Base-by-base conservation (phyloP, 164 flowering plant genomes). In the Umbellularia californica region DNA sequence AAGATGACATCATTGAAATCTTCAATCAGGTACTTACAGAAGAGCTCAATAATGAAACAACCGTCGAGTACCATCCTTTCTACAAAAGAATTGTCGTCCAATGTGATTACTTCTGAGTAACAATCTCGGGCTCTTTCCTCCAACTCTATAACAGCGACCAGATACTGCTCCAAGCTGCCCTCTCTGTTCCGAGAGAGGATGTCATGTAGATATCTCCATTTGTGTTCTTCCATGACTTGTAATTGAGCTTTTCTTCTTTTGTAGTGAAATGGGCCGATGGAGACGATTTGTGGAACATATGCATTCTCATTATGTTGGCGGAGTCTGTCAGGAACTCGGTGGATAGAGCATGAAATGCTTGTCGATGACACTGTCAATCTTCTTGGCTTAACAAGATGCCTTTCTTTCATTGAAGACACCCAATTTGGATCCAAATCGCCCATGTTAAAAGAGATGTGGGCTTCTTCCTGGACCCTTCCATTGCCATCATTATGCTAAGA, bases 21-120 rank as follows among this genome's bases (percentile, higher is more conserved):
- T 55, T 55, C 1, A 1, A 1, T 73, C 77, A 88, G 85, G 87
- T 89, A n/a, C 68, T 85, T 89, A n/a, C 82, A 3, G 6, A 70
- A 50, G 62, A 50, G 30, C 33, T 51, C 35, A 28, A 70, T 23
- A 24, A 70, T 70, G 72, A 70, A 70, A 28, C 58, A 70, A 51
- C 72, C 72, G 5, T 70, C 72, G 10, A 70, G 15, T 25, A 70
- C 60, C 62, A 70, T 50, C 72, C 51, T 70, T 50, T 51, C 33
- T 5, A 70, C 33, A 19, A 70, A 70, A 7, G 84, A 85, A 64
- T 81, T 74, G 70, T 83, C 81, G 69, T 78, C 76, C 6, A 85
- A 1, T 77, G 81, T 74, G 25, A 25, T 11, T 15, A 19, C n/a
- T 41, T 86, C 90, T 58, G 86, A 86, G 20, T 88, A 90, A 67